phyloP scores from a whole-genome alignment of 306 rosid genomes.

The Fragaria iinumae region DNA sequence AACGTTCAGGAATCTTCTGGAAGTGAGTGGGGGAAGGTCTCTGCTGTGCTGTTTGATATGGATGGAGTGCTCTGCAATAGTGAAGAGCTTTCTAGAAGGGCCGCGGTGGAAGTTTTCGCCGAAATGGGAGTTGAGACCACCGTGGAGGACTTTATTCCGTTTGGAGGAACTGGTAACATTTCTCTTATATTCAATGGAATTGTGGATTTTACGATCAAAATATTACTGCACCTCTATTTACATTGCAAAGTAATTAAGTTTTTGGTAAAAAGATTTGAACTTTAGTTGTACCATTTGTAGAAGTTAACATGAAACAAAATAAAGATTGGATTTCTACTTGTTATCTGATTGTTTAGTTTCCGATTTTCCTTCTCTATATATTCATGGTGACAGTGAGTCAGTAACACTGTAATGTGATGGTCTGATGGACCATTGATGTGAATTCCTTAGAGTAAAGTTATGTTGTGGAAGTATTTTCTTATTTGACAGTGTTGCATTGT shows the following conservation, averaged over 20 bases:
- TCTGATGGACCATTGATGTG: neutral
- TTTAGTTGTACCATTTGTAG: neutral
- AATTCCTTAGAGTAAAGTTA: no score
- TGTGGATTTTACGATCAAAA: neutral
- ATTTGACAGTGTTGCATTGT: slow-evolving; percentile 21
- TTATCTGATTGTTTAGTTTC: neutral
- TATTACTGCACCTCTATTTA: neutral
- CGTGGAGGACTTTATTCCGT: slow-evolving; percentile 82
- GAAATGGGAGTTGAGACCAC: slow-evolving; percentile 85
- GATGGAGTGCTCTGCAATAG: slow-evolving; percentile 95
- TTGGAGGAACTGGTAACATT: slow-evolving; percentile 84
- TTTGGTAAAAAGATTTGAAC: neutral
- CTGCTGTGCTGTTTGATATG: slow-evolving; percentile 95
- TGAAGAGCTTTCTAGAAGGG: slow-evolving; percentile 79
- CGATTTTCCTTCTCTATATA: neutral
- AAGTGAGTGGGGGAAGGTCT: slow-evolving; percentile 75
- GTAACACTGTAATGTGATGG: neutral
- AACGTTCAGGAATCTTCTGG: slow-evolving; percentile 32
- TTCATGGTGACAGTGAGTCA: neutral
- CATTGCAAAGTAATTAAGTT: neutral
- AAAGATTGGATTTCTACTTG: neutral
- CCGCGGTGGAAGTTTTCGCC: slow-evolving; percentile 76
- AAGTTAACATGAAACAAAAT: neutral
- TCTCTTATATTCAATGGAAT: neutral
- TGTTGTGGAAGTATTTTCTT: no score